Conservation (phyloP, 805 yeast genomes). For the Hanseniaspora valbyensis region DNA sequence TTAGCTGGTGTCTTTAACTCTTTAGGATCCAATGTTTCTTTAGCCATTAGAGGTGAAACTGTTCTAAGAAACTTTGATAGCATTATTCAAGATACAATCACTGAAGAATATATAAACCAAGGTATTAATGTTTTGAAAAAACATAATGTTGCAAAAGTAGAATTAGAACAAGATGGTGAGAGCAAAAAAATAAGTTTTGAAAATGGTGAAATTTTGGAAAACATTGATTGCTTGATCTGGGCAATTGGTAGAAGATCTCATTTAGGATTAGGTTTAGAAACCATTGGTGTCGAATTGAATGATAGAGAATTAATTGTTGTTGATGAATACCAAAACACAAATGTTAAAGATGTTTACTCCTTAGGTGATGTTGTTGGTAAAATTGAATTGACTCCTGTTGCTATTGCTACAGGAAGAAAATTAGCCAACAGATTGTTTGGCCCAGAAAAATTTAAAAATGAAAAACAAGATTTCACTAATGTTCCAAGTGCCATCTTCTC, state of each 20-base stretch:
- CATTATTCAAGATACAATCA: conserved; percentile 63
- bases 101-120: conserved; percentile 65
- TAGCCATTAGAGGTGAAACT: conserved; percentile 83
- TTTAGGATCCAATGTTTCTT: conserved; percentile 72
- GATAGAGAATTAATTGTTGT: conserved; percentile 54
- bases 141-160: conserved; percentile 40
- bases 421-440: conserved; percentile 88
- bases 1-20: conserved; percentile 89
- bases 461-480: conserved; percentile 74
- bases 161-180: conserved; percentile 31
- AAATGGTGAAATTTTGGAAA: conserved; percentile 37
- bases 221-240: conserved; percentile 83
- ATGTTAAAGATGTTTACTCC: conserved; percentile 60
- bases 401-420: conserved; percentile 95
- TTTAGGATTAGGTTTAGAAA: conserved; percentile 62
- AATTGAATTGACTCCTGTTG: conserved; percentile 93
- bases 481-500: conserved; percentile 95
- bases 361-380: conserved; percentile 92
- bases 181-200: conserved; percentile 41
- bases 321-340: conserved; percentile 81
- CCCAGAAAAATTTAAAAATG: conserved; percentile 52
- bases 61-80: conserved; percentile 83
- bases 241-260: conserved; percentile 83
- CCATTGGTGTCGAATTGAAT: conserved; percentile 58
- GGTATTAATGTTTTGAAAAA: conserved; percentile 75